phyloP scores from a whole-genome alignment of 1,139 yeast species.

The Sugiyamaella pinicola region DNA sequence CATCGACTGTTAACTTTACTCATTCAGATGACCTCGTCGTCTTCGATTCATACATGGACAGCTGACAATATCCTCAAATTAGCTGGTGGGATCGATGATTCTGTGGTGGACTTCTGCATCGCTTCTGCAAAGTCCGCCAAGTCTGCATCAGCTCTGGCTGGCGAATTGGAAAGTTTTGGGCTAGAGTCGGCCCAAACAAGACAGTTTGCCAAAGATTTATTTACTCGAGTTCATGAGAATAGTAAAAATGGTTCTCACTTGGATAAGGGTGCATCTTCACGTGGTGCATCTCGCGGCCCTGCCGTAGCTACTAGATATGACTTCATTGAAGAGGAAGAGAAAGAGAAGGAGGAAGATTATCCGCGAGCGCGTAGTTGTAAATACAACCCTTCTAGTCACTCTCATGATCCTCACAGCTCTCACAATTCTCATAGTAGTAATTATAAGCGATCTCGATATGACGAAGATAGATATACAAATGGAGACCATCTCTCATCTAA shows the following conservation, averaged over 20 bases:
- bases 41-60: constrained; percentile 31
- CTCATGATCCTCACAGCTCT: not conserved
- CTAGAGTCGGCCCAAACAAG: constrained; percentile 31
- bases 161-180: constrained; percentile 37
- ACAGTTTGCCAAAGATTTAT: constrained; percentile 36
- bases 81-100: constrained; percentile 39
- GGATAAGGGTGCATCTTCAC: constrained; percentile 11
- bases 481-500: not conserved
- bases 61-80: constrained; percentile 34
- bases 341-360: not conserved
- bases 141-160: constrained; percentile 29
- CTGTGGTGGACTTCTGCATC: constrained; percentile 37
- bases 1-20: not conserved
- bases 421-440: constrained; percentile 5
- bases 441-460: not conserved
- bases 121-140: constrained; percentile 39
- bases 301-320: constrained; percentile 25
- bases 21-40: constrained; percentile 14
- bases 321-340: constrained; percentile 24
- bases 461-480: not conserved
- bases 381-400: not conserved
- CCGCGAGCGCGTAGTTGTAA: no score
- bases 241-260: constrained; percentile 16
- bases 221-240: constrained; percentile 27
- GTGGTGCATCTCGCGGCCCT: constrained; percentile 8